Evolutionary conservation across 768 basidiomycete species (phyloP).

Genomic region (Phylloporus rhodoxanthus): DNA sequence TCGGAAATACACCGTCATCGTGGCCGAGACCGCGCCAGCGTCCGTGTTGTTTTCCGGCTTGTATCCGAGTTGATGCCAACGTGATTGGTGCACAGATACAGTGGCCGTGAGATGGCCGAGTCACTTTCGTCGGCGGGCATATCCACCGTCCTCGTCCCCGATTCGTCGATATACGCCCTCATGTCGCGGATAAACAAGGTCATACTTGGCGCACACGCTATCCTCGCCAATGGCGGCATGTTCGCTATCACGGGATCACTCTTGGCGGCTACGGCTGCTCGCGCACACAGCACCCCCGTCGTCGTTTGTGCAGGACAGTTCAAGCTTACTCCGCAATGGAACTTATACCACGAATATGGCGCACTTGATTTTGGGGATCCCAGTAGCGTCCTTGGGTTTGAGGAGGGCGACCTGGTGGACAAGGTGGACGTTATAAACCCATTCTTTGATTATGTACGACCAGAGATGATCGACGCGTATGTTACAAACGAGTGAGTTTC

Average conservation of each 20-base stretch:
- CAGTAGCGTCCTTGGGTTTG: conserved; percentile 62
- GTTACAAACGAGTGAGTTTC: conserved; percentile 91
- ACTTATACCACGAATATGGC: conserved; percentile 79
- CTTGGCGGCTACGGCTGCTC: conserved; percentile 80
- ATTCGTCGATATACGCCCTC: conserved; percentile 91
- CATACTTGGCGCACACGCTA: conserved; percentile 89
- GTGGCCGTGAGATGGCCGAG: conserved; percentile 79
- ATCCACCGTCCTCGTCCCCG: conserved; percentile 94
- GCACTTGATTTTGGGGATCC: conserved; percentile 75
- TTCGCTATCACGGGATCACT: conserved; percentile 85
- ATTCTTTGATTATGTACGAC: conserved; percentile 93
- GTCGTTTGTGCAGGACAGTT: conserved; percentile 95
- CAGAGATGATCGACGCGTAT: conserved; percentile 88
- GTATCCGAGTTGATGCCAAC: conserved; percentile 1
- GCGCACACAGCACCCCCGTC: conserved; percentile 85
- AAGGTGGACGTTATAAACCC: conserved; percentile 92
- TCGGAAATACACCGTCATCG: conserved; percentile 92
- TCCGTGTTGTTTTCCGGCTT: conserved; percentile 35
- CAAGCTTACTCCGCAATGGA: conserved; percentile 91
- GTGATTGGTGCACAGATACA: conserved; percentile 47
- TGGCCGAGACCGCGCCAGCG: conserved; percentile 93
- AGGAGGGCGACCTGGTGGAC: conserved; percentile 74
- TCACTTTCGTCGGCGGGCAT: conserved; percentile 74
- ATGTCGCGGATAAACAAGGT: conserved; percentile 98
- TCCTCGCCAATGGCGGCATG: conserved; percentile 95